Evolutionary conservation across 805 yeast species (phyloP), one percentile per base, ranked within the genome.

Genomic region (Candida andamanensis): DNA sequence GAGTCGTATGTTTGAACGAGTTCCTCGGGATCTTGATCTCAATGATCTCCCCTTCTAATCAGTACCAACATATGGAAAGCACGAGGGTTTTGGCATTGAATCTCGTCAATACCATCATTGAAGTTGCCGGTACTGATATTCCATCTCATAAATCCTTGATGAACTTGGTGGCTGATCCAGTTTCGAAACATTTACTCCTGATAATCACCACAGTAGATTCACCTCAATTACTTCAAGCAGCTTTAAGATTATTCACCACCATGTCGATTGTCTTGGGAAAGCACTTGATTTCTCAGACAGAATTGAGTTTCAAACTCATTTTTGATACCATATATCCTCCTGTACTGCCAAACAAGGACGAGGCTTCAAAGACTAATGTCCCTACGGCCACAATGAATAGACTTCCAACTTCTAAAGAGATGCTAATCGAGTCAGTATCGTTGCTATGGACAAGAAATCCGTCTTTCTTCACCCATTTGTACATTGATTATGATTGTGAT

Each of bases 401-500:
- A 9, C 17, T 37, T 4, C 17, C 46, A 2, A 20, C 38, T 0
- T 58, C 69, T n/a, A 81, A 90, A 44, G 98, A 92, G 52, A 67
- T 85, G 38, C 67, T 92, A 44, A 72, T 89, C 25, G 98, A 92
- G 56, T 78, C 89, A 9, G 59, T 90, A 2, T 83, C 95, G 3
- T 76, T 81, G 29, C 58, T 84, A 17, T 84, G 94, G 95, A 72
- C 80, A 4, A 71, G 95, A 36, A 76, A 85, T 0, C 90, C 95
- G 2, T 61, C 72, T 3, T 79, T 85, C 36, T 86, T 87, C 54
- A 74, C 86, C 10, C 73, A 77, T 26, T 55, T 89, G 21, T 92
- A 84, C 52, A 78, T 84, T 34, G 80, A 79, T 35, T 92, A 78
- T 53, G 98, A 92, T 54, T 90, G 97, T 57, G 90, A 86, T 50